Base-by-base conservation (phyloP, 1,139 yeast genomes). In the Geotrichum fermentans region DNA sequence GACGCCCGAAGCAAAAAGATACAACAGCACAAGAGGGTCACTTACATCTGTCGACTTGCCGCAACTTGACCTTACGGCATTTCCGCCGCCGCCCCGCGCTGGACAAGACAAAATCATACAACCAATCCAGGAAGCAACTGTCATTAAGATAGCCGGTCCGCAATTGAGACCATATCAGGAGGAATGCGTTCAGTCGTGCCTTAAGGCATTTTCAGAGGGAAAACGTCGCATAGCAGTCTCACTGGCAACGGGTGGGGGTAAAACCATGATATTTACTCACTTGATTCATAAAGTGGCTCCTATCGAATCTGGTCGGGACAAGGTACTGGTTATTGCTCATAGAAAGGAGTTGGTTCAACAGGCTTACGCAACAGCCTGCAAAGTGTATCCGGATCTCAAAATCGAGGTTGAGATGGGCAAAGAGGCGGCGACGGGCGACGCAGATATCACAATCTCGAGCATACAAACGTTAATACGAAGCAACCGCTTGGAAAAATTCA, bases 181-280 rank as follows among this genome's bases (percentile, higher is more conserved):
- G 40, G 81, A 83, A 41, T 92, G 96, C 40, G 77, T 89, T 1
- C 62, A 75, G 0, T 64, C 74, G 0, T 79, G 92, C 24, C 58
- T 79, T 1, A 58, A 65, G 0, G 77, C 88, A 0, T 65, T 87
- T 3, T 54, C 58, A 0, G 58, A 65, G 0, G 81, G 83, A 0
- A 62, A 71, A 3, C 67, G 72, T 20, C 70, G 95, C 43, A 78
- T 89, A 1, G 97, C 94, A 0, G 89, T 88, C 1, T 85, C 89
- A 14, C 65, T 92, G 45, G 96, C 97, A 4, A 92, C 97, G 0
- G 98, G 98, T 0, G 94, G 96, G 16, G 98, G 97, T 1, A 90
- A 90, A 59, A 90, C 97, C 0, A 88, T 89, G n/a, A 82, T 90
- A 1, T 87, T 90, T 61, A 72, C 92, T 1, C 79, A 79, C 57